Evolutionary conservation across 2,329 filamentous ascomycete species (phyloP).

Genomic region (Monosporascus sp.): DNA sequence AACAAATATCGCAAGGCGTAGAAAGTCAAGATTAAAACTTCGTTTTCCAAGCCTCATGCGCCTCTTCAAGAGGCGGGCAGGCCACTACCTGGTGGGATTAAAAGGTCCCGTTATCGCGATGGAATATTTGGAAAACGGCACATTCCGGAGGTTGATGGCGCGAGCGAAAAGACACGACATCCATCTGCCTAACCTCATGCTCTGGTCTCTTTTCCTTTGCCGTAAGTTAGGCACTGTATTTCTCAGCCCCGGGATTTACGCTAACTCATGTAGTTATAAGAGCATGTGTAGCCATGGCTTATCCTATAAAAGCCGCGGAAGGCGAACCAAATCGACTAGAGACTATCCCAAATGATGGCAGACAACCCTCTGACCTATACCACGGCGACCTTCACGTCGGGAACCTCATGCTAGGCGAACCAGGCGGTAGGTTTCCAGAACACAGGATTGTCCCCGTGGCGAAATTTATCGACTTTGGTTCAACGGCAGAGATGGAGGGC

Average conservation of each 20-base stretch:
- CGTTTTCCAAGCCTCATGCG: too few relatives aligned
- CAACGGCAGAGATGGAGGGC: neutral
- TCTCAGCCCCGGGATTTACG: neutral
- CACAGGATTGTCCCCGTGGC: neutral
- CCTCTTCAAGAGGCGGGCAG: neutral
- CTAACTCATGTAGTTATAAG: neutral
- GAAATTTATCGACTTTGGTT: neutral
- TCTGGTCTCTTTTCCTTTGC: neutral
- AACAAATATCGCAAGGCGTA: too few relatives aligned
- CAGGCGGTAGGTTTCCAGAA: neutral
- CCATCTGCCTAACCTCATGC: neutral
- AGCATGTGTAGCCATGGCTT: neutral
- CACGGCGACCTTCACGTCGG: neutral
- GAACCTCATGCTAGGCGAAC: neutral
- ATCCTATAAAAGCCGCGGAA: neutral
- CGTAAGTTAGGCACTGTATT: neutral
- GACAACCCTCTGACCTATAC: neutral
- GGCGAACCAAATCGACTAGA: neutral
- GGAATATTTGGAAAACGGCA: constrained; percentile 1
- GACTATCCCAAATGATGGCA: neutral
- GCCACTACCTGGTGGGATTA: neutral
- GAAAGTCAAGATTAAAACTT: too few relatives aligned
- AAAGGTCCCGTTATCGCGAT: neutral
- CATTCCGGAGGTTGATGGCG: neutral
- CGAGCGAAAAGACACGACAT: neutral